phyloP scores from a whole-genome alignment of 345 rosid genomes.

The Citrus inodora region DNA sequence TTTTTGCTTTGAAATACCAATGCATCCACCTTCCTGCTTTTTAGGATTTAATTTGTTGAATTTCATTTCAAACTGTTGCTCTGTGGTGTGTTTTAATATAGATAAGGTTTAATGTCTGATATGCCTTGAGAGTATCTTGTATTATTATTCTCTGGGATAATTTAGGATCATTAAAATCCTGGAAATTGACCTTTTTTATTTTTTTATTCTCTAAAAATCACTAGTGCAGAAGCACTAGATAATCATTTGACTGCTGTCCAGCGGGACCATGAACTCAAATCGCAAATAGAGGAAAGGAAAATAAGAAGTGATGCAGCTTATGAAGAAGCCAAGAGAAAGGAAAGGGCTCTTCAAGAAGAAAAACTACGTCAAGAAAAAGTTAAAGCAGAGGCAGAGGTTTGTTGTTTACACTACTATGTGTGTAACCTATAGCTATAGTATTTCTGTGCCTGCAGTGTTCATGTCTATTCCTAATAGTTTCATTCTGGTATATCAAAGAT shows the following conservation, averaged over 20 bases:
- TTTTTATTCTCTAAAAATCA: constrained; percentile 7
- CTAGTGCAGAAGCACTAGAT: constrained; percentile 95
- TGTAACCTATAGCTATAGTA: not conserved
- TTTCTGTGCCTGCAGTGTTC: not conserved
- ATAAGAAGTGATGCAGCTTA: constrained; percentile 76
- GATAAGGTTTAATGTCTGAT: not conserved
- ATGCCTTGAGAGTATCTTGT: constrained; percentile 4
- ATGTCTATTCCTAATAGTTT: not conserved
- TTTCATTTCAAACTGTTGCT: not conserved
- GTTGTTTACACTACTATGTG: constrained; percentile 8
- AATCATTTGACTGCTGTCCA: constrained; percentile 80
- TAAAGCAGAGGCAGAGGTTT: constrained; percentile 86
- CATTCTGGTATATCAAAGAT: not conserved
- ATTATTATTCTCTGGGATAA: not conserved
- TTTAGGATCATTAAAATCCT: not conserved
- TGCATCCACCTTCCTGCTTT: not conserved
- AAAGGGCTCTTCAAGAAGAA: constrained; percentile 78
- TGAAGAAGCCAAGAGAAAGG: constrained; percentile 87
- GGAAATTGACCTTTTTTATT: constrained; percentile 18
- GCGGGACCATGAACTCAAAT: constrained; percentile 75
- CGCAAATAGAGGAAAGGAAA: constrained; percentile 87
- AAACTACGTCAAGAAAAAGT: constrained; percentile 75
- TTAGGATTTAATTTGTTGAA: not conserved
- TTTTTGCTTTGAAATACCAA: not conserved
- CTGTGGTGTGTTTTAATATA: not conserved